Evolutionary conservation across 257 asterid genomes (phyloP), one percentile per base, ranked within the genome.

Genomic region (Solanum bulbocastanum): DNA sequence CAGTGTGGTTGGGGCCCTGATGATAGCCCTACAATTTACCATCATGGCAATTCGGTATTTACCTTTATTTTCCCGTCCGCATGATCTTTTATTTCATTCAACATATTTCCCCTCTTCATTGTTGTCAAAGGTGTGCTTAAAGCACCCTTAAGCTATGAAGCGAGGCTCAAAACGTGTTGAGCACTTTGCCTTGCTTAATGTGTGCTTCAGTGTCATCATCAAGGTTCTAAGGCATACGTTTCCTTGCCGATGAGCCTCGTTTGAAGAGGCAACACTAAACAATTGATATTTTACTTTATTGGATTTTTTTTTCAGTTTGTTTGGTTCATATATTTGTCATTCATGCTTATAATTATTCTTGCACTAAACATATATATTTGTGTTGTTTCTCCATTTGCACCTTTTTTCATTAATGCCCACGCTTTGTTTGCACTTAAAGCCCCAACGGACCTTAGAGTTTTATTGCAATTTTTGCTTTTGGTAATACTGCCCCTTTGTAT

Each of bases 1-100:
- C 98, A 96, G 88, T 97, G 89, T 90, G 99, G 98, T n/a, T 97
- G 99, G 99, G 98, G 96, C 25, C 98, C 96, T 30, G 98, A 96
- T 90, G 97, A 94, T 84, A 96, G 98, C 89, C 96, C 97, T 40
- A 91, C 94, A 74, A 91, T 97, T 90, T 97, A 97, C 92, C 97
- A 93, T 91, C 94, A 96, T 78, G 93, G 98, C 88, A 94, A 49
- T 82, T 82, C 69, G 32, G 86, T 82, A 82, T 49, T 49, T 82
- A 49, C 69, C 85, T 46, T 46, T 82, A 49, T 49, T 49, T 82
- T 49, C 86, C 69, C 44, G 12, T 3, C 69, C 1, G 1, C 68
- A 18, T 30, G 39, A 42, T 79, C 66, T 44, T 44, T 44, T 49
- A 49, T 82, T 49, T 30, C 32, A 30, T 82, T 82, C 44, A 18